A percentile compares a stretch with the other conserved stretches of the same genome.
Evolutionary conservation across 2,329 filamentous ascomycete genomes (phyloP).

Genomic region (Dothideomycetes sp.): DNA sequence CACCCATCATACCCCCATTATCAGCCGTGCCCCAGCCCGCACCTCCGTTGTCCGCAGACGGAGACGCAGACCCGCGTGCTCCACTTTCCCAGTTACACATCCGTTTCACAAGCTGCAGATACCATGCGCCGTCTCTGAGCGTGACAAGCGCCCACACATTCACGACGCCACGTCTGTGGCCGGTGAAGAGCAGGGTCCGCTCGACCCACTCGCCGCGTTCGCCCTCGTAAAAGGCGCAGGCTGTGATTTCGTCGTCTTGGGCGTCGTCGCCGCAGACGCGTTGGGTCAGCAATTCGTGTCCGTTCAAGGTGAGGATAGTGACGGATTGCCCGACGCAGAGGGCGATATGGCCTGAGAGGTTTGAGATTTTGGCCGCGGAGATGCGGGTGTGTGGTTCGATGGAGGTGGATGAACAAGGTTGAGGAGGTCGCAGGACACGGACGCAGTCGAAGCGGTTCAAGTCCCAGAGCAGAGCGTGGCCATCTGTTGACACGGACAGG

Average conservation of each 20-base stretch:
- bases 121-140: constrained; percentile 53
- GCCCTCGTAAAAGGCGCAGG: constrained; percentile 89
- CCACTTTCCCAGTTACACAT: too few species aligned
- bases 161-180: constrained; percentile 72
- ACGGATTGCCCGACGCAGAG: constrained; percentile 68
- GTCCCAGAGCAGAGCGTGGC: constrained; percentile 84
- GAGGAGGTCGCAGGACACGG: constrained; percentile 25
- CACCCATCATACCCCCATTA: too few species aligned
- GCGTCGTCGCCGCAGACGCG: too few species aligned
- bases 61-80: too few species aligned
- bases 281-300: constrained; percentile 66
- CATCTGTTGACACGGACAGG: constrained; percentile 71
- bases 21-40: too few species aligned
- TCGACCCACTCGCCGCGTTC: constrained; percentile 85
- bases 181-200: constrained; percentile 76
- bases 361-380: constrained; percentile 77
- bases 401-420: too few species aligned
- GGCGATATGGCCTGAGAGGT: constrained; percentile 80
- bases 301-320: constrained; percentile 78
- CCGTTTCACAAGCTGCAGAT: constrained; percentile 67
- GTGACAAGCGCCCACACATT: constrained; percentile 58
- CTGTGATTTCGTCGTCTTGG: constrained; percentile 58
- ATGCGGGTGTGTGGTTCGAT: constrained; percentile 13
- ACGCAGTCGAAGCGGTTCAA: constrained; percentile 84
- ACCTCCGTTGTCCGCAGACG: too few species aligned